Percentiles rank a stretch among this genome's conserved stretches.
Evolutionary conservation across 140 eudicot species (phyloP).

Genomic region (Stevia rebaudiana): DNA sequence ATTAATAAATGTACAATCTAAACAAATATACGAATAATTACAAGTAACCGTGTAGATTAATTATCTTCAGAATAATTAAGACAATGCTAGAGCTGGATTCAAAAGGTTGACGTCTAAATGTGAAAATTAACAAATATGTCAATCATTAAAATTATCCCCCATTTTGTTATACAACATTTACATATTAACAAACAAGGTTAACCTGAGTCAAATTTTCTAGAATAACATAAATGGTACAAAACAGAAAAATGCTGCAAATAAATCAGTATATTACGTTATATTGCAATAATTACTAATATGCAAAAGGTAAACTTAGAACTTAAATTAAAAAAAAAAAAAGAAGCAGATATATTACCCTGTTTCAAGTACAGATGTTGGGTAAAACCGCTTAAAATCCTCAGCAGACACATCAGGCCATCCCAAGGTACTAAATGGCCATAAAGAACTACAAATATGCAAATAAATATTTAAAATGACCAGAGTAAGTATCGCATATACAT

Average conservation of each 20-base stretch:
- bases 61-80: neutral
- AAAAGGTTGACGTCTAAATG: no score
- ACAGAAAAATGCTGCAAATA: neutral
- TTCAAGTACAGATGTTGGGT: conserved; percentile 93
- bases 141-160: neutral
- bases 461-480: neutral
- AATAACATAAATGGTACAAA: neutral
- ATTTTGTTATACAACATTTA: neutral
- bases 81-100: neutral
- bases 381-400: conserved; percentile 70
- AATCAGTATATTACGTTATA: neutral
- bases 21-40: neutral
- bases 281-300: neutral
- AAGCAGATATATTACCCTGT: conserved; percentile 59
- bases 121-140: neutral
- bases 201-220: neutral
- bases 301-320: neutral
- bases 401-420: conserved; percentile 96
- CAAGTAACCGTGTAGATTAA: neutral
- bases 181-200: neutral
- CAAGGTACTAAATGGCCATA: conserved; percentile 97
- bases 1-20: neutral
- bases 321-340: neutral
- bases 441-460: conserved; percentile 43
- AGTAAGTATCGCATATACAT: neutral